A percentile compares a stretch with the other conserved stretches of the same genome.
phyloP scores from a whole-genome alignment of 352 stramenopile genomes.

The Phytopythium aichiense region DNA sequence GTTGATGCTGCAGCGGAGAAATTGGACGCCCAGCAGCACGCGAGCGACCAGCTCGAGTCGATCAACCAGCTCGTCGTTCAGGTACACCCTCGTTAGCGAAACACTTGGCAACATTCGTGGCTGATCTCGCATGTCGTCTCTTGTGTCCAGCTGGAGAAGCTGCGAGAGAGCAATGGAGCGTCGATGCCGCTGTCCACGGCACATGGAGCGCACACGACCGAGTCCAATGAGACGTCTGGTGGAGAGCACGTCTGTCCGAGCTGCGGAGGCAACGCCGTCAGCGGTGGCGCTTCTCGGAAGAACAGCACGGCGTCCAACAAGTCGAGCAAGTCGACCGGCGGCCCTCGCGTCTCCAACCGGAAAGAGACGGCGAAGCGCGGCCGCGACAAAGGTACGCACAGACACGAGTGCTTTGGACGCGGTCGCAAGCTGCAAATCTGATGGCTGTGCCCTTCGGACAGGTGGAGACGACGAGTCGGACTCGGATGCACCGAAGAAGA shows the following conservation, averaged over 20 bases:
- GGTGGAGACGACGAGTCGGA: slow-evolving; percentile 22
- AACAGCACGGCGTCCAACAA: slow-evolving; percentile 17
- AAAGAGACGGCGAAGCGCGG: slow-evolving; percentile 14
- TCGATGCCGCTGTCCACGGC: neutral
- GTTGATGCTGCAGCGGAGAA: slow-evolving; percentile 46
- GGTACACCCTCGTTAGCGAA: slow-evolving; percentile 16
- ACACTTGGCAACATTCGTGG: neutral
- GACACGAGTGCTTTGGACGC: neutral
- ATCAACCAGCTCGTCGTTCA: slow-evolving; percentile 80
- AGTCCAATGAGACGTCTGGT: neutral
- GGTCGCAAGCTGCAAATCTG: slow-evolving; percentile 10
- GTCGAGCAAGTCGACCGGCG: slow-evolving; percentile 9
- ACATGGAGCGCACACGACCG: neutral
- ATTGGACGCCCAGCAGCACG: slow-evolving; percentile 66
- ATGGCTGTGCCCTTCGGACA: slow-evolving; percentile 3
- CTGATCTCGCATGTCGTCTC: neutral
- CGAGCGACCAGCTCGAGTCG: slow-evolving; percentile 72
- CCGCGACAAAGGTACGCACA: slow-evolving; percentile 24
- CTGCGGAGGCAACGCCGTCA: slow-evolving; percentile 21
- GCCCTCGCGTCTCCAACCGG: neutral
- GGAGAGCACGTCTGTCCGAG: slow-evolving; percentile 21
- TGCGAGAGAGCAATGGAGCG: slow-evolving; percentile 32
- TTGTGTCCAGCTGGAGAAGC: slow-evolving; percentile 47
- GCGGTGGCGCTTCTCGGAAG: slow-evolving; percentile 2
- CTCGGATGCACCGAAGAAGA: slow-evolving; percentile 21